phyloP scores from a whole-genome alignment of 331 rosid species.

The Saraca asoca region DNA sequence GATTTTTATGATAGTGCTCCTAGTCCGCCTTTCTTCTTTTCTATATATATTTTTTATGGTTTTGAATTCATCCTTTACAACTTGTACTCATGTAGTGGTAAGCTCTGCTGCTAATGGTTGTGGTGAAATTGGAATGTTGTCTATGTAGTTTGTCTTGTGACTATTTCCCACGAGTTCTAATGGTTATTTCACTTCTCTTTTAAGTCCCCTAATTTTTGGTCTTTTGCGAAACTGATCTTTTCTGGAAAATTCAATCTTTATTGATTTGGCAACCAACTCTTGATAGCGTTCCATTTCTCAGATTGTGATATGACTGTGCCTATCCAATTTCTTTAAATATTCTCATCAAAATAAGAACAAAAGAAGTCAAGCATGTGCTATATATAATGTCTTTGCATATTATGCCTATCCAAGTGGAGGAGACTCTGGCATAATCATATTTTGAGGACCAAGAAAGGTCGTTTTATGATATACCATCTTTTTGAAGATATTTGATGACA shows the following conservation, averaged over 20 bases:
- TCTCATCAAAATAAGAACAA: background rate
- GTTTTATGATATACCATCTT: too few species aligned
- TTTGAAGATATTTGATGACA: too few species aligned
- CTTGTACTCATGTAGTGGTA: slow-evolving; percentile 31
- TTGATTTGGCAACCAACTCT: slow-evolving; percentile 11
- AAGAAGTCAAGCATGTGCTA: background rate
- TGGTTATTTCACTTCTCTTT: slow-evolving; percentile 12
- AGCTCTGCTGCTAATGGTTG: slow-evolving; percentile 32
- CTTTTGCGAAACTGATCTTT: slow-evolving; percentile 12
- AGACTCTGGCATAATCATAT: too few species aligned
- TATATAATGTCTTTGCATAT: too few species aligned
- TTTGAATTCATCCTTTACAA: slow-evolving; percentile 34
- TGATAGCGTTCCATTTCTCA: slow-evolving; percentile 4
- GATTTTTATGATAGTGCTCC: slow-evolving; percentile 29
- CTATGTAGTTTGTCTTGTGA: slow-evolving; percentile 36
- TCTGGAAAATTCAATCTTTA: background rate
- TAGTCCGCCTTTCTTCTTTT: slow-evolving; percentile 3
- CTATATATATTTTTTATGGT: slow-evolving; percentile 25
- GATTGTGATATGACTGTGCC: slow-evolving; percentile 7
- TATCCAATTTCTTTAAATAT: background rate
- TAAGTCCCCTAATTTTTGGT: slow-evolving; percentile 10
- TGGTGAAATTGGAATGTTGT: slow-evolving; percentile 35
- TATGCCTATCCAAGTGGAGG: too few species aligned
- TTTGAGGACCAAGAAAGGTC: too few species aligned
- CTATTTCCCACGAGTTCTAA: slow-evolving; percentile 31